phyloP scores from a whole-genome alignment of 352 stramenopile species.

The Pythium folliculosum region DNA sequence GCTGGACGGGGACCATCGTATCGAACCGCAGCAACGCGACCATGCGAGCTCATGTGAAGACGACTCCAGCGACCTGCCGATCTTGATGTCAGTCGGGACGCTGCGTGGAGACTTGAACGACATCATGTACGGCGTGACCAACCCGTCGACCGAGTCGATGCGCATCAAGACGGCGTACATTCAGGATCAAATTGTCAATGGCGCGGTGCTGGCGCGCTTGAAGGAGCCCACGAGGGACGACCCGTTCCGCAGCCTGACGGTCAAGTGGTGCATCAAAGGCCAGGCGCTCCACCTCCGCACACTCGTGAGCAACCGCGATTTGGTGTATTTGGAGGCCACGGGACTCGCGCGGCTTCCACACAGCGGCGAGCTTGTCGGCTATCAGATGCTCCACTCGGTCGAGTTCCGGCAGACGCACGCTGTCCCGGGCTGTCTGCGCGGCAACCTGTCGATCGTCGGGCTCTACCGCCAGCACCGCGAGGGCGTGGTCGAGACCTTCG shows the following conservation, averaged over 20 bases:
- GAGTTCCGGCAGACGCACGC: conserved; percentile 42
- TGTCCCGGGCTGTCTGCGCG: conserved; percentile 35
- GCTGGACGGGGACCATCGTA: neutral
- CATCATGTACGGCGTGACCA: conserved; percentile 49
- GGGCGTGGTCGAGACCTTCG: conserved; percentile 48
- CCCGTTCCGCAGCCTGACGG: conserved; percentile 44
- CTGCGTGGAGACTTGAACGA: conserved; percentile 43
- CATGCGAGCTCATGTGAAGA: neutral
- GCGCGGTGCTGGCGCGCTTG: conserved; percentile 41
- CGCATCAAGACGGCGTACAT: conserved; percentile 53
- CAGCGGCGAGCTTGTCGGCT: conserved; percentile 55
- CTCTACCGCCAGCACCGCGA: conserved; percentile 51
- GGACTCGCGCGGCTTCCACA: conserved; percentile 37
- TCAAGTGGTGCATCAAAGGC: conserved; percentile 64
- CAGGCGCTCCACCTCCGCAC: conserved; percentile 36
- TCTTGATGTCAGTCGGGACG: conserved; percentile 35
- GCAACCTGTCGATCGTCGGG: conserved; percentile 46
- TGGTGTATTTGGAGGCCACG: conserved; percentile 57
- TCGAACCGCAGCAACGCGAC: neutral
- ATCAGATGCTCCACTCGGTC: conserved; percentile 63
- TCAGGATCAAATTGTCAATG: conserved; percentile 47
- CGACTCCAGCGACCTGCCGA: conserved; percentile 27
- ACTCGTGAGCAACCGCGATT: conserved; percentile 53
- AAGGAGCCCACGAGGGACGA: conserved; percentile 36
- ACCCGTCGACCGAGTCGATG: conserved; percentile 45